A percentile compares a stretch with the other conserved stretches of the same genome.
These are phyloP conservation scores for Dendrocalamus latiflorus DNA, from an alignment of 202 grass and related monocot species.

Conservation along the genomic window DNA sequence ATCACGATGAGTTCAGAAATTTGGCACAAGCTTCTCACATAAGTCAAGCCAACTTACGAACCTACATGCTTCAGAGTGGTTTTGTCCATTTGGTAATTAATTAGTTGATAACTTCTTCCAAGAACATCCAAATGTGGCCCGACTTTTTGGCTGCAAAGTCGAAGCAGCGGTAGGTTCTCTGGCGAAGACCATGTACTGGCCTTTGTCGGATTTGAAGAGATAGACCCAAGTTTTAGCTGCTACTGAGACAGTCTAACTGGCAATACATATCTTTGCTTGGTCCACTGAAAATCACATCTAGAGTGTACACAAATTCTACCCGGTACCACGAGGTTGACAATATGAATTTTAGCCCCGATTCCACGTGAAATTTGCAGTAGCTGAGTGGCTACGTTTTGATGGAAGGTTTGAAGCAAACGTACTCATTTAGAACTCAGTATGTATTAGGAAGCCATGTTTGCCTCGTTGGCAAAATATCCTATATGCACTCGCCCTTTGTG, in stretches of 20 bases:
- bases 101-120: not conserved
- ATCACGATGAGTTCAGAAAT: not conserved
- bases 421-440: too few relatives aligned
- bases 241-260: not conserved
- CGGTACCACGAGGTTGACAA: not conserved
- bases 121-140: not conserved
- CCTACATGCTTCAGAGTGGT: too few relatives aligned
- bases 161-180: not conserved
- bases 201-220: not conserved
- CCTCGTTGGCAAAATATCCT: too few relatives aligned
- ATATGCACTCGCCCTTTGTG: too few relatives aligned
- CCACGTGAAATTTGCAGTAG: not conserved
- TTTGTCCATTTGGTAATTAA: too few relatives aligned
- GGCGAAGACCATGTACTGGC: not conserved
- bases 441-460: too few relatives aligned
- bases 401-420: too few relatives aligned
- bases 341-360: not conserved
- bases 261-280: not conserved
- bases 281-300: not conserved
- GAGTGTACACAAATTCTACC: not conserved
- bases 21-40: not conserved
- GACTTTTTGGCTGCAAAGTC: not conserved
- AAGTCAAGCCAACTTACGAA: too few relatives aligned
- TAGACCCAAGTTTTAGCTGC: not conserved
- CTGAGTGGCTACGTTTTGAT: not conserved